Percentiles rank a stretch among this genome's conserved stretches.
Conservation (phyloP, 2,329 filamentous ascomycete species). For the Fusarium acutatum region DNA sequence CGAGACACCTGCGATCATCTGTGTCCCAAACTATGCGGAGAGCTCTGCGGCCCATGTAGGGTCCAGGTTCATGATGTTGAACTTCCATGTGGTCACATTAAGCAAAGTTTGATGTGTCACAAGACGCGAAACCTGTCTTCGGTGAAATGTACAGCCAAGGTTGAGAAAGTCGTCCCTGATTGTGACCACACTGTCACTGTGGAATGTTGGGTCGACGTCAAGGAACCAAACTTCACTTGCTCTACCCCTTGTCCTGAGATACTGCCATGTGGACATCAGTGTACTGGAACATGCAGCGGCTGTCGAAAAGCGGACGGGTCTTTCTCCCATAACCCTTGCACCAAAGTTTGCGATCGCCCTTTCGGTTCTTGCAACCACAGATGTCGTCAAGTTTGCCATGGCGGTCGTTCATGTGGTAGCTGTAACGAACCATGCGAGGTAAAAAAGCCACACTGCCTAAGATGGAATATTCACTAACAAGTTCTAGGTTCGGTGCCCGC, state of each 20-base stretch:
- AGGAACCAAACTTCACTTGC: slow-evolving; percentile 1
- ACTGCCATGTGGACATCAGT: slow-evolving; percentile 52
- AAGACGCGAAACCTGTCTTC: background rate
- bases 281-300: slow-evolving; percentile 5
- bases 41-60: slow-evolving; percentile 45
- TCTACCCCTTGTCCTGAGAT: slow-evolving; percentile 36
- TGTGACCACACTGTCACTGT: slow-evolving; percentile 10
- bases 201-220: slow-evolving; percentile 5
- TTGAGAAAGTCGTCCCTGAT: background rate
- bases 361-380: slow-evolving; percentile 65
- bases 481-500: slow-evolving; percentile 57
- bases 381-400: slow-evolving; percentile 49
- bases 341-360: slow-evolving; percentile 54
- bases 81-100: slow-evolving; percentile 33
- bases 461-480: background rate
- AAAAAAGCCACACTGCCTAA: background rate
- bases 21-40: slow-evolving; percentile 54
- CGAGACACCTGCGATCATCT: slow-evolving; percentile 53
- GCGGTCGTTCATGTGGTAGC: slow-evolving; percentile 46
- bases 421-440: slow-evolving; percentile 66
- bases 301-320: background rate
- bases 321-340: slow-evolving; percentile 51
- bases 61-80: background rate
- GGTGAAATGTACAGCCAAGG: background rate
- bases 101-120: slow-evolving; percentile 7